Conservation (phyloP, 2,329 filamentous ascomycete species). For the Triangularia setosa region DNA sequence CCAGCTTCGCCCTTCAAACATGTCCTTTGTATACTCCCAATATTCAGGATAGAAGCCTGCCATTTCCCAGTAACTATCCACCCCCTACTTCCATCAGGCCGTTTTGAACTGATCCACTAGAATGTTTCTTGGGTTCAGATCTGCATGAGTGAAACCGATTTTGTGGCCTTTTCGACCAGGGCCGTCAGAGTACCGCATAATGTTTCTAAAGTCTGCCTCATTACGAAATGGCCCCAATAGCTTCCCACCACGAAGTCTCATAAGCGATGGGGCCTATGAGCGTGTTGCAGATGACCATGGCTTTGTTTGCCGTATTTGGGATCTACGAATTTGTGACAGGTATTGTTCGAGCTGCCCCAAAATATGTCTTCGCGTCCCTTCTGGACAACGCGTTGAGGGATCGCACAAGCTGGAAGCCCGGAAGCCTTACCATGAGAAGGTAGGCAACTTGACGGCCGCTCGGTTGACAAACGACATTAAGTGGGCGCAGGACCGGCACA, state of each 20-base stretch:
- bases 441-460: slow-evolving; percentile 12
- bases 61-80: slow-evolving; percentile 29
- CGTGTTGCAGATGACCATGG: slow-evolving; percentile 31
- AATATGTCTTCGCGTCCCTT: slow-evolving; percentile 23
- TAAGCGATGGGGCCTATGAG: slow-evolving; percentile 24
- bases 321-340: slow-evolving; percentile 29
- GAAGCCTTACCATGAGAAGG: slow-evolving; percentile 26
- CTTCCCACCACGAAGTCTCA: slow-evolving; percentile 24
- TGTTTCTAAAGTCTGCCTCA: slow-evolving; percentile 30
- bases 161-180: slow-evolving; percentile 28
- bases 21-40: slow-evolving; percentile 30
- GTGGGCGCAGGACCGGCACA: slow-evolving; percentile 26
- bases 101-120: slow-evolving; percentile 25
- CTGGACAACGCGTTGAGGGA: slow-evolving; percentile 29
- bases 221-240: slow-evolving; percentile 17
- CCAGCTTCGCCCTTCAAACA: slow-evolving; percentile 25
- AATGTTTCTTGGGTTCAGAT: slow-evolving; percentile 34
- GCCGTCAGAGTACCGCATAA: slow-evolving; percentile 30
- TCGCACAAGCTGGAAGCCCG: slow-evolving; percentile 20
- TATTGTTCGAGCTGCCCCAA: slow-evolving; percentile 27
- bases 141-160: slow-evolving; percentile 34
- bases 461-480: slow-evolving; percentile 26
- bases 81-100: slow-evolving; percentile 24
- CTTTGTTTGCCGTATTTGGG: slow-evolving; percentile 15
- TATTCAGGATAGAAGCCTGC: slow-evolving; percentile 30